Conservation (phyloP, 2,329 filamentous ascomycete species). For the Paecilomyces niveus region DNA sequence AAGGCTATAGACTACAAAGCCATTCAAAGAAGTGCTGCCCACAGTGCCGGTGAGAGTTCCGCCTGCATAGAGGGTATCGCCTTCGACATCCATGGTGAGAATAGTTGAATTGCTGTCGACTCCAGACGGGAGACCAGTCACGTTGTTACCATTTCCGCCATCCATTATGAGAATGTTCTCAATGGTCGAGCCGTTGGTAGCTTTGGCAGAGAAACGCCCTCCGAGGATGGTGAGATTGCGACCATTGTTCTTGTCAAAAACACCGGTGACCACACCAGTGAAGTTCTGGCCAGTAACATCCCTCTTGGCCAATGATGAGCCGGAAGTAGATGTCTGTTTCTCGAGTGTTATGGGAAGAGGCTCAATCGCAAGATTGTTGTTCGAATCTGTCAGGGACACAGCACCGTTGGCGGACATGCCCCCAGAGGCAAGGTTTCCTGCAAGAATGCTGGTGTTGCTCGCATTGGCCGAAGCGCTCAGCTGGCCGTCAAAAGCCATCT, state of each 20-base stretch:
- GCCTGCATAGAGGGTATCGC: slow-evolving; percentile 69
- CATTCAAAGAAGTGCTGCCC: slow-evolving; percentile 56
- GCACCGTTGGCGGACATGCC: slow-evolving; percentile 67
- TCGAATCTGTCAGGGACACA: slow-evolving; percentile 51
- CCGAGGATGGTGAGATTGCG: slow-evolving; percentile 81
- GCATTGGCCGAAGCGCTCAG: slow-evolving; percentile 63
- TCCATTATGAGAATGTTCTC: slow-evolving; percentile 81
- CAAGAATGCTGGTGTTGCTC: slow-evolving; percentile 59
- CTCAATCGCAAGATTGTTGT: slow-evolving; percentile 30
- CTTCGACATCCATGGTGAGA: slow-evolving; percentile 60
- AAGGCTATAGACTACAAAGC: slow-evolving; percentile 76
- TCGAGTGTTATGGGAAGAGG: slow-evolving; percentile 46
- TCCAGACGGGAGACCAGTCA: slow-evolving; percentile 60
- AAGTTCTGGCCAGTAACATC: slow-evolving; percentile 38
- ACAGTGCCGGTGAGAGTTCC: slow-evolving; percentile 68
- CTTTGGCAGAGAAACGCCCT: slow-evolving; percentile 72
- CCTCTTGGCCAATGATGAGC: slow-evolving; percentile 36
- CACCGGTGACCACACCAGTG: slow-evolving; percentile 67
- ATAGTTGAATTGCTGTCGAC: slow-evolving; percentile 69
- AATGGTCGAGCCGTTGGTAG: slow-evolving; percentile 61
- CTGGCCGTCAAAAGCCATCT: slow-evolving; percentile 63
- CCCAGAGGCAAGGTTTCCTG: slow-evolving; percentile 73
- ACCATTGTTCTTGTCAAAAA: slow-evolving; percentile 63
- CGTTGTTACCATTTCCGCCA: slow-evolving; percentile 56
- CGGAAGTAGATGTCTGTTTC: slow-evolving; percentile 13